phyloP scores from a whole-genome alignment of 2,329 filamentous ascomycete genomes.

The Diaporthe ilicicola region DNA sequence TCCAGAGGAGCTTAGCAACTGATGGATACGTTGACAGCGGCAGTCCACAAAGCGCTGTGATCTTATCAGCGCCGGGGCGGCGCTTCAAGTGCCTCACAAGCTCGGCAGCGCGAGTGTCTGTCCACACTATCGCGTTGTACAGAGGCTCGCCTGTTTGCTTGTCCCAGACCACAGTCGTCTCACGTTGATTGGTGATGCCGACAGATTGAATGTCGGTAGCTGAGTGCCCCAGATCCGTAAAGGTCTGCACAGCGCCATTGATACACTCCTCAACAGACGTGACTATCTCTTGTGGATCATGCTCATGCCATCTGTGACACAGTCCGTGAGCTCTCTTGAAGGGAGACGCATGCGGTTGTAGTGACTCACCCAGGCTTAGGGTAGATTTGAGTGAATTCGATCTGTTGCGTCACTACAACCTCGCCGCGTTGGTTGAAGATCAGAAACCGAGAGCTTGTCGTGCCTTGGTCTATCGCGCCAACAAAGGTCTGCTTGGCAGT shows the following conservation, averaged over 20 bases:
- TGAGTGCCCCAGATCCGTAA: constrained; percentile 73
- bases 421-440: constrained; percentile 85
- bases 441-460: constrained; percentile 87
- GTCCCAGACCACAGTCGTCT: constrained; percentile 89
- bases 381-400: constrained; percentile 87
- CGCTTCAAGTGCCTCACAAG: constrained; percentile 81
- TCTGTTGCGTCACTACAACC: constrained; percentile 83
- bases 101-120: constrained; percentile 78
- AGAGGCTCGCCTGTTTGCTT: constrained; percentile 80
- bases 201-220: constrained; percentile 76
- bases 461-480: constrained; percentile 90
- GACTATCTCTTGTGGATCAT: constrained; percentile 81
- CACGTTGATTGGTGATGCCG: constrained; percentile 90
- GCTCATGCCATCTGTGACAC: constrained; percentile 81
- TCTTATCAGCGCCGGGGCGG: constrained; percentile 71
- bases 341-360: constrained; percentile 10
- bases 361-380: constrained; percentile 80
- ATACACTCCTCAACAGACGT: constrained; percentile 82
- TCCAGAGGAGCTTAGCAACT: constrained; percentile 85
- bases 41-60: constrained; percentile 78
- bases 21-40: constrained; percentile 90
- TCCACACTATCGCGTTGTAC: constrained; percentile 89
- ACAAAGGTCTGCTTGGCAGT: constrained; percentile 63
- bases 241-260: constrained; percentile 75
- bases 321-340: constrained; percentile 29